Evolutionary conservation across 768 basidiomycete genomes (phyloP).

Genomic region (Tulasnella sp.): DNA sequence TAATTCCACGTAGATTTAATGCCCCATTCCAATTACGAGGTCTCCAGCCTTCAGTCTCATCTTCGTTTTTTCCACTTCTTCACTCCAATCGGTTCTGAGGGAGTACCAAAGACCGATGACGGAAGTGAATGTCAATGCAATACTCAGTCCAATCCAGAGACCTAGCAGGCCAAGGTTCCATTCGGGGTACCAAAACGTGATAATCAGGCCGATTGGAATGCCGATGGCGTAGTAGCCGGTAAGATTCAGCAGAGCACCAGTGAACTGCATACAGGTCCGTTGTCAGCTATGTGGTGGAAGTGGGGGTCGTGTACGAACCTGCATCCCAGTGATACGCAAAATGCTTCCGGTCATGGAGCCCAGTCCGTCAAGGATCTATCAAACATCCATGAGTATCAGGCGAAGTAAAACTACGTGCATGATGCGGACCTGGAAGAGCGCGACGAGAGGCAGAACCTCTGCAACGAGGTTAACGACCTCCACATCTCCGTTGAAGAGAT

Average conservation of each 20-base stretch:
- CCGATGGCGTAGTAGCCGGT: constrained; percentile 76
- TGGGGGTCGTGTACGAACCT: constrained; percentile 33
- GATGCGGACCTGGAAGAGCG: constrained; percentile 35
- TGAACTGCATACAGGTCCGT: constrained; percentile 36
- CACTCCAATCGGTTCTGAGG: constrained; percentile 57
- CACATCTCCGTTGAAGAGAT: constrained; percentile 62
- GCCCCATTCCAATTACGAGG: not conserved
- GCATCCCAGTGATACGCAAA: constrained; percentile 74
- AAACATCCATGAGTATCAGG: not conserved
- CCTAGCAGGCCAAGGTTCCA: constrained; percentile 52
- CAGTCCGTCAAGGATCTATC: constrained; percentile 76
- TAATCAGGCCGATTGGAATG: constrained; percentile 73
- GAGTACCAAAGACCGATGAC: constrained; percentile 47
- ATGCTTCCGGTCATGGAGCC: constrained; percentile 64
- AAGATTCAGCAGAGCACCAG: constrained; percentile 72
- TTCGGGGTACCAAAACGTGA: constrained; percentile 48
- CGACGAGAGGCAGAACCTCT: constrained; percentile 61
- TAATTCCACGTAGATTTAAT: not conserved
- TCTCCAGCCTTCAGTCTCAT: constrained; percentile 25
- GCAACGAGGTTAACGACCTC: constrained; percentile 56
- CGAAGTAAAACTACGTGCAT: not conserved
- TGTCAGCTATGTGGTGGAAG: not conserved
- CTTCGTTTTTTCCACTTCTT: constrained; percentile 56
- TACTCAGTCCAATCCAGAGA: constrained; percentile 77
- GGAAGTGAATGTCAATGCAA: constrained; percentile 53